Conservation (phyloP, 805 yeast genomes). For the Debaryomyces castellii region DNA sequence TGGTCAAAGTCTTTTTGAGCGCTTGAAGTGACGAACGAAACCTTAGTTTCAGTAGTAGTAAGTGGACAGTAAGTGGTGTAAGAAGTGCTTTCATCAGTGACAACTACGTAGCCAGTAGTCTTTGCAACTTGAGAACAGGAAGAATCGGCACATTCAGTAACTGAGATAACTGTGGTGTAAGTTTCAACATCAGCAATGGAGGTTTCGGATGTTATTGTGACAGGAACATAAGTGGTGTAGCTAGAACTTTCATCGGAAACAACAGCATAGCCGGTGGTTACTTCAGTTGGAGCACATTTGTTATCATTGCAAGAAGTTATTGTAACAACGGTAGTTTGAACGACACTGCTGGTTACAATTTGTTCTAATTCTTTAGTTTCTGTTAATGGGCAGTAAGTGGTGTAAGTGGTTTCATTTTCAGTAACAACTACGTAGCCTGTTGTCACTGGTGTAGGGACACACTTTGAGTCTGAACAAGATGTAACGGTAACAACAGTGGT, state of each 20-base stretch:
- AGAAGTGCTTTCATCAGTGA: conserved; percentile 36
- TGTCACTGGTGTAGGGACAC: neutral
- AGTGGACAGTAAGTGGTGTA: conserved; percentile 40
- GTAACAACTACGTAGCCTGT: conserved; percentile 28
- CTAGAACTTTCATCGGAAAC: no score
- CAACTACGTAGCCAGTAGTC: conserved; percentile 32
- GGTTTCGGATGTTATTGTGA: no score
- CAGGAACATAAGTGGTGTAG: no score
- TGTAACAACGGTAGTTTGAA: neutral
- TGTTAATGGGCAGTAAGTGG: conserved; percentile 35
- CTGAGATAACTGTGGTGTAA: no score
- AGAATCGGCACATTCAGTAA: no score
- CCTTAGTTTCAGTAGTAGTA: conserved; percentile 4
- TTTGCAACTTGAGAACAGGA: conserved; percentile 11
- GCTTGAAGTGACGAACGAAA: no score
- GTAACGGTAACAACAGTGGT: neutral
- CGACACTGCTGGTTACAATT: neutral
- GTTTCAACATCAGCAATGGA: no score
- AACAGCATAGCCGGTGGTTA: no score
- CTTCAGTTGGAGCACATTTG: conserved; percentile 19
- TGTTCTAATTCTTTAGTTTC: neutral
- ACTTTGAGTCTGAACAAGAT: neutral
- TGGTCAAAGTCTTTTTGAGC: no score
- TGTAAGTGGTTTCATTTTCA: conserved; percentile 26
- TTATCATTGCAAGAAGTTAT: conserved; percentile 36